Conservation (phyloP, 306 rosid species). For the Hippophae tibetana region DNA sequence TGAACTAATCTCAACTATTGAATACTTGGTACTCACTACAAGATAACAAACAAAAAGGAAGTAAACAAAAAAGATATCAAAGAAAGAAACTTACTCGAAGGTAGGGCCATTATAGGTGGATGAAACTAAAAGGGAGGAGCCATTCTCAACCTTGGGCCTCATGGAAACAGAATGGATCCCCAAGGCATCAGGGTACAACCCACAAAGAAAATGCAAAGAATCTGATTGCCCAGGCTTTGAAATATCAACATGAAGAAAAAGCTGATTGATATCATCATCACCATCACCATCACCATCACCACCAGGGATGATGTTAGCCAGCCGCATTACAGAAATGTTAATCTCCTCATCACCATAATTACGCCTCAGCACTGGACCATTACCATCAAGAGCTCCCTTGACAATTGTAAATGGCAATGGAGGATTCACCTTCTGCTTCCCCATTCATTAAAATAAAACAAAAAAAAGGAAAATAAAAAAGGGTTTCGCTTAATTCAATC, state of each 20-base stretch:
- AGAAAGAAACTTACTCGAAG: no score
- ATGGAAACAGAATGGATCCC: slow-evolving; percentile 87
- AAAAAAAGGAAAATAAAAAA: no score
- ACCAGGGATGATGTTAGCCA: slow-evolving; percentile 28
- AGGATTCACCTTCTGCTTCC: no score
- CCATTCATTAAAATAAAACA: no score
- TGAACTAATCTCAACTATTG: no score
- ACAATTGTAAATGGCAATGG: no score
- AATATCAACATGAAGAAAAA: slow-evolving; percentile 69
- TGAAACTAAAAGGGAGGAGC: slow-evolving; percentile 29
- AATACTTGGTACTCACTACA: no score
- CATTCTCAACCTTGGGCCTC: slow-evolving; percentile 39
- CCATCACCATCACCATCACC: slow-evolving; percentile 16
- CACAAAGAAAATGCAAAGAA: slow-evolving; percentile 64
- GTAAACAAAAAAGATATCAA: no score
- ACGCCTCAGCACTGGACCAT: no score
- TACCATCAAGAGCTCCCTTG: no score
- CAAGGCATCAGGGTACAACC: slow-evolving; percentile 70
- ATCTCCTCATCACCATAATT: slow-evolving; percentile 16
- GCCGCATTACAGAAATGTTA: slow-evolving; percentile 54
- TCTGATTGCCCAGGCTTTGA: slow-evolving; percentile 58
- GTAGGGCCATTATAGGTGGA: slow-evolving; percentile 17
- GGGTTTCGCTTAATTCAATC: no score
- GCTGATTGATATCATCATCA: slow-evolving; percentile 45
- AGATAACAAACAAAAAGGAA: no score